phyloP scores from a whole-genome alignment of 768 basidiomycete species.

The Xanthoconium stramineum region DNA sequence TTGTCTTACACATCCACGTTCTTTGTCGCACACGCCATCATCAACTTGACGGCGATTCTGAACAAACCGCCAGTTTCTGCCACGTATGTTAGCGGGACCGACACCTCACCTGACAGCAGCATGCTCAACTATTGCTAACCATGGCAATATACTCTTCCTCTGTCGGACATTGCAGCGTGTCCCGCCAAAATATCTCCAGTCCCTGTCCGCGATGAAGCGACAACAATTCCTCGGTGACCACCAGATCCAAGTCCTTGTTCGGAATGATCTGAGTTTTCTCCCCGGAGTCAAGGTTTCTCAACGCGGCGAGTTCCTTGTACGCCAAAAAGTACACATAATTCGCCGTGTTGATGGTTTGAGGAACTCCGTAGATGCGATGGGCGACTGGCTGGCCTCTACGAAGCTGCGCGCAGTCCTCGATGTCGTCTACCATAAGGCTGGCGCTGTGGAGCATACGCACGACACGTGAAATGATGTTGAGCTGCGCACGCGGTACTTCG shows the following conservation, averaged over 20 bases:
- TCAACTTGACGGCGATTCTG: conserved; percentile 87
- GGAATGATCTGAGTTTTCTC: conserved; percentile 41
- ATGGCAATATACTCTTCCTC: conserved; percentile 94
- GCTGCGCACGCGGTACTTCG: conserved; percentile 67
- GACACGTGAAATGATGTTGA: conserved; percentile 71
- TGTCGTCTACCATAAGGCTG: conserved; percentile 93
- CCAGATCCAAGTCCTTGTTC: conserved; percentile 66
- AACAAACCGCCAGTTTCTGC: conserved; percentile 94
- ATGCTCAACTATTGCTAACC: conserved; percentile 86
- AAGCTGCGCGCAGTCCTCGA: conserved; percentile 87
- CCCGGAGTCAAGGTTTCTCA: conserved; percentile 9
- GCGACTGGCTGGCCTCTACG: conserved; percentile 83
- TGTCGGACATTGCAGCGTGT: conserved; percentile 84
- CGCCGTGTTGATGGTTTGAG: conserved; percentile 95
- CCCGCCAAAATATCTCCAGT: conserved; percentile 91
- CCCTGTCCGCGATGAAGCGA: conserved; percentile 96
- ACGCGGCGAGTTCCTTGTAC: conserved; percentile 63
- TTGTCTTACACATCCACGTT: conserved; percentile 53
- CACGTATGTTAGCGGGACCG: conserved; percentile 4
- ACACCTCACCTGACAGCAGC: conserved; percentile 58
- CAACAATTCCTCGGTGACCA: conserved; percentile 54
- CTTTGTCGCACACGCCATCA: conserved; percentile 85
- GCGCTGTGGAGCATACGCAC: conserved; percentile 95
- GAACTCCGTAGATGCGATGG: conserved; percentile 94
- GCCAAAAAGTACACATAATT: conserved; percentile 98